Base-by-base conservation (phyloP, 371 early-diverging fungal genomes). In the Funneliformis caledonium region DNA sequence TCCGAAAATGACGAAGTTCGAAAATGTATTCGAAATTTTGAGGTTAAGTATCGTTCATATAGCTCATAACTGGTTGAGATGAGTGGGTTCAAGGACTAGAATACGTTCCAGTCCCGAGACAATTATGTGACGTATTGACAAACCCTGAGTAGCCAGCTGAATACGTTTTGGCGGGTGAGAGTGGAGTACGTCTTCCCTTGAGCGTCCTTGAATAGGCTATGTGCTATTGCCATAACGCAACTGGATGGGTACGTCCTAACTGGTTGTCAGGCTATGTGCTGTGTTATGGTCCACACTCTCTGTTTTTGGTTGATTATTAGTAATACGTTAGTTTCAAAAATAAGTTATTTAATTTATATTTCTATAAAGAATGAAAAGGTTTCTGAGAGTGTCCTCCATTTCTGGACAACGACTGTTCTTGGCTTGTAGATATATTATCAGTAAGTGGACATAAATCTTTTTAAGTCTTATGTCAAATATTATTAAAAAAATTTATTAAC, bases 141-240 rank as follows among this genome's bases (percentile, higher is more conserved):
- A 78, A 2, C 78, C 16, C 78, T 37, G 67, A 78, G 78, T 78
- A 78, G 47, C 68, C 68, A 78, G 78, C 78, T 78, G 68, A 37
- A 64, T 78, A 50, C 68, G 78, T 7, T 68, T 67, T 78, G 31
- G 78, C 52, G 11, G 68, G 52, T 78, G 78, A 77, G 52, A 65
- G 68, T 45, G 67, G n/a, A 77, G 50, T 78, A 50, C 64, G 33
- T 78, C 68, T 78, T 78, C 78, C 68, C 78, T 78, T 37, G 52
- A n/a, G 78, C 16, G 37, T 37, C 37, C 68, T 68, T 67, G 64
- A 68, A 78, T 67, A 67, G 11, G 42, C 50, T 68, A 52, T 60
- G 45, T 42, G 62, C 45, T 75, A 75, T 75, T 75, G 62, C 37
- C 62, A 62, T 75, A 42, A 75, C 47, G 76, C 76, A 75, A 75